phyloP scores from a whole-genome alignment of 2,329 filamentous ascomycete species.

The Paramyrothecium sp. region DNA sequence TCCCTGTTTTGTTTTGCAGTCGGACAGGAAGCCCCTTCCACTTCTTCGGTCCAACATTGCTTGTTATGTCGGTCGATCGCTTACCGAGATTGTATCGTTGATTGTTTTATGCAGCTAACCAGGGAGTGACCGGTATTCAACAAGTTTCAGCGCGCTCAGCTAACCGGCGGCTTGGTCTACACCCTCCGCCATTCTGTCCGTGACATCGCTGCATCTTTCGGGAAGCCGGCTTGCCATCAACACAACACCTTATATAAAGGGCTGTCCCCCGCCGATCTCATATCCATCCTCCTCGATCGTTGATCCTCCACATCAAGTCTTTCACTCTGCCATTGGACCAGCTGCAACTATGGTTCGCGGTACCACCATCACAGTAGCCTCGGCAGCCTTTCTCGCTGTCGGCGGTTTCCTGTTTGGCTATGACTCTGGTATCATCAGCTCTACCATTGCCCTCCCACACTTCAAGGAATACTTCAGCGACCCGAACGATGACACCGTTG shows the following conservation, averaged over 20 bases:
- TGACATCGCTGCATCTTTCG: background rate
- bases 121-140: no score
- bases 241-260: background rate
- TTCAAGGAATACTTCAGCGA: constrained; percentile 40
- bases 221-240: background rate
- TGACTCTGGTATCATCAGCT: constrained; percentile 45
- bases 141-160: background rate
- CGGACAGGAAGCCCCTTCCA: background rate
- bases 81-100: background rate
- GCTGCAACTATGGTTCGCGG: constrained; percentile 9
- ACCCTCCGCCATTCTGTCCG: background rate
- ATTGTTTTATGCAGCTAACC: background rate
- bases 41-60: background rate
- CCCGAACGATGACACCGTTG: constrained; percentile 22
- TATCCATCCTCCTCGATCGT: background rate
- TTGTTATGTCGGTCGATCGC: background rate
- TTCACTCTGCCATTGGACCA: background rate
- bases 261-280: background rate
- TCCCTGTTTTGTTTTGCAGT: no score
- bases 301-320: background rate
- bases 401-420: constrained; percentile 39
- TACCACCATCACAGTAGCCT: constrained; percentile 13
- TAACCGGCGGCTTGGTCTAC: background rate
- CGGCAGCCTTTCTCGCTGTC: constrained; percentile 21
- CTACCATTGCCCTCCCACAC: constrained; percentile 20